Evolutionary conservation across 1,284 basidiomycete genomes (phyloP), one percentile per base, ranked within the genome.

Genomic region (Ganoderma lucidum): DNA sequence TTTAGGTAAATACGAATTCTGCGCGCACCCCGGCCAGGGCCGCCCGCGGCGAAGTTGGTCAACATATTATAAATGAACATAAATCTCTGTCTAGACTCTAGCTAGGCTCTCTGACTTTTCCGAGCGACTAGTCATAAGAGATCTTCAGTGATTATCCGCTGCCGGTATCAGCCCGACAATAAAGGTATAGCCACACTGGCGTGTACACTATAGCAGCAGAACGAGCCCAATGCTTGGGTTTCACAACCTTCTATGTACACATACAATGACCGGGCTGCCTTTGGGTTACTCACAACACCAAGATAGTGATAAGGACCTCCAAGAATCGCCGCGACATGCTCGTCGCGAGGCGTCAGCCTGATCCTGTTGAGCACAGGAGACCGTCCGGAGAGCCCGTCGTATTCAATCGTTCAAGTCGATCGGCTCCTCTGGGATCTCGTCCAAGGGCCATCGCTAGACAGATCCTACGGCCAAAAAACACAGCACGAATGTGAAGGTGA

Each of bases 401-500:
- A 71, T 35, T 69, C 23, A 23, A 23, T 23, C 70, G n/a, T 44
- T 61, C 62, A 71, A 42, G 45, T 71, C 70, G 51, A 71, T 69
- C 2, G 70, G 64, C n/a, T 66, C 67, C 48, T 32, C 65, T 3
- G 65, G 65, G 3, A 71, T 55, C 35, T 32, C 48, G 14, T 64
- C 64, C 37, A 9, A 82, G 78, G 70, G 76, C 75, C 71, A 55
- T 39, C 2, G 37, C 63, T 2, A 51, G 63, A 32, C 63, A 64
- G 39, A 64, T 64, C 14, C 81, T 77, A 35, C 82, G 82, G 1
- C 48, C 28, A 28, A 9, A 51, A 28, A 10, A 28, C 14, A 28
- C 14, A 28, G 19, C 6, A 3, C 45, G 23, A 12, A 14, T 28
- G 48, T 8, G 12, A 8, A 3, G 10, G 23, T 51, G 10, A 51